These are phyloP conservation scores for Hyphopichia fennica DNA, from an alignment of 1,139 yeast species.

Conservation along the genomic window DNA sequence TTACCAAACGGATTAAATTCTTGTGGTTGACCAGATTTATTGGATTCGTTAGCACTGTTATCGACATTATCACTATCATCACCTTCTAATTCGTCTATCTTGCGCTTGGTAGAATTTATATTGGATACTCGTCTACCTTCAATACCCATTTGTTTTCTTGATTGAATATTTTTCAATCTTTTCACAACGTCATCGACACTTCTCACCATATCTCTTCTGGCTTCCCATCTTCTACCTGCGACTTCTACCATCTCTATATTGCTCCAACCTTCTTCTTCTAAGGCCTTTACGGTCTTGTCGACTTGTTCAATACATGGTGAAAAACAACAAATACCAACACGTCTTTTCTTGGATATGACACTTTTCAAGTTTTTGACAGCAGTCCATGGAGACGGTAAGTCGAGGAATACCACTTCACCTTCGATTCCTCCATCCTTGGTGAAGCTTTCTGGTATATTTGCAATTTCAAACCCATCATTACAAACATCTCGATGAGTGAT, in stretches of 20 bases:
- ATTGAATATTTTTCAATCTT: slow-evolving; percentile 77
- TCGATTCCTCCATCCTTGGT: slow-evolving; percentile 29
- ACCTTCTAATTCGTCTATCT: slow-evolving; percentile 12
- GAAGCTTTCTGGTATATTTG: slow-evolving; percentile 31
- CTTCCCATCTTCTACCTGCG: slow-evolving; percentile 84
- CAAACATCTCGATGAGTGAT: slow-evolving; percentile 95
- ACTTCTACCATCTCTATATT: slow-evolving; percentile 92
- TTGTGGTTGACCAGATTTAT: slow-evolving; percentile 21
- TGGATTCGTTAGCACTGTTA: slow-evolving; percentile 6
- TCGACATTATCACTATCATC: slow-evolving; percentile 10
- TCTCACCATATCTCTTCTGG: slow-evolving; percentile 85
- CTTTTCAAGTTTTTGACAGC: slow-evolving; percentile 76
- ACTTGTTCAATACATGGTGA: slow-evolving; percentile 99
- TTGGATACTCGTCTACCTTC: slow-evolving; percentile 50
- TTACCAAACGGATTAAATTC: slow-evolving; percentile 92
- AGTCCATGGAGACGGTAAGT: slow-evolving; percentile 96
- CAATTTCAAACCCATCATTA: slow-evolving; percentile 72
- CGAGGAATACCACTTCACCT: slow-evolving; percentile 81
- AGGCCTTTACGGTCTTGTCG: slow-evolving; percentile 72
- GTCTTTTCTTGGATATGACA: slow-evolving; percentile 56
- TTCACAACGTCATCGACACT: slow-evolving; percentile 78
- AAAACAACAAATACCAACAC: slow-evolving; percentile 83
- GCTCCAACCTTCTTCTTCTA: slow-evolving; percentile 81
- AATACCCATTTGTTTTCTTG: slow-evolving; percentile 72
- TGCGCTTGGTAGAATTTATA: slow-evolving; percentile 16